Evolutionary conservation across 1,284 basidiomycete genomes (phyloP), one percentile per base, ranked within the genome.

Genomic region (Porphyrellus sp.): DNA sequence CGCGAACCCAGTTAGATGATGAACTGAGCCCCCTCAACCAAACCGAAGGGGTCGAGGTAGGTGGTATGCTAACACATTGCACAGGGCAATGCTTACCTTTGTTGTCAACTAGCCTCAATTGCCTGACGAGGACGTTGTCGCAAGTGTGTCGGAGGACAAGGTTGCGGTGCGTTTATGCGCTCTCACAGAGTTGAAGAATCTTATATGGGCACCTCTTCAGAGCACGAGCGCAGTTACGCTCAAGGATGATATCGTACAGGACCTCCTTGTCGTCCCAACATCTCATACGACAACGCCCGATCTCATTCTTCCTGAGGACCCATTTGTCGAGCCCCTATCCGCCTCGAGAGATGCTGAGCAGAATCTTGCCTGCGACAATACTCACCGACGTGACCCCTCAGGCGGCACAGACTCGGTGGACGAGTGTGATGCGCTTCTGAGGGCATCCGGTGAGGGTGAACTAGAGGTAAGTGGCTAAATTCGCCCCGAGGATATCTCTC

Each of bases 381-480:
- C 15, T 28, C 49, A 50, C 27, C 2, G 21, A 38, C 52, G 39
- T 39, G 50, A 8, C 21, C 44, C 8, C 15, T 51, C 46, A 8
- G 40, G 37, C 7, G 63, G 34, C 28, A 35, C 5, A 3, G 54
- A 54, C 25, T 68, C 63, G 25, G 25, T 46, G 20, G 62, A 62
- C n/a, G 61, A 66, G 24, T 62, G 57, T n/a, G 51, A 55, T 28
- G 35, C 50, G 3, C 53, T 67, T 45, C 28, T 66, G 28, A n/a
- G 16, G 1, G 27, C 8, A 28, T 35, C 18, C 4, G 40, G 2
- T 4, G 45, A 16, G 38, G 37, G 6, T 7, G 60, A 54, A 35
- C 52, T 44, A 8, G 60, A 55, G 49, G 64, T 59, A 27, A 1
- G 64, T 53, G 9, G 8, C 4, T 9, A 12, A 40, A 18, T 8